Percentiles rank a stretch among this genome's conserved stretches.
These are phyloP conservation scores for Termitomyces sp. DNA, from an alignment of 768 basidiomycete species.

Conservation along the genomic window DNA sequence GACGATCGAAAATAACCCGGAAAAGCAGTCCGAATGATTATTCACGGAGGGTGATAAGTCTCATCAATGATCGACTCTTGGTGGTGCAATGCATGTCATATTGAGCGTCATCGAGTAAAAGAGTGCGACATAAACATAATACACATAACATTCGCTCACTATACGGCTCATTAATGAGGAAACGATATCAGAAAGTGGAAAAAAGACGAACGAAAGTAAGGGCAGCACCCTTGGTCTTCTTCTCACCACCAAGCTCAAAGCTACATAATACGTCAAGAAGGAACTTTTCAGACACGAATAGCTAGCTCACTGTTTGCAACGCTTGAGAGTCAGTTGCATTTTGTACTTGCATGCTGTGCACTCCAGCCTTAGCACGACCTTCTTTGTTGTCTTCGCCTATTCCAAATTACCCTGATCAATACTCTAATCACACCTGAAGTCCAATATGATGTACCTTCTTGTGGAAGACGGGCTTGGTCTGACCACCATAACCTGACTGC, in stretches of 20 bases:
- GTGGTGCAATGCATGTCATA: slow-evolving; percentile 20
- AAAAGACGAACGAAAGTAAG: slow-evolving; percentile 79
- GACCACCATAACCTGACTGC: slow-evolving; percentile 98
- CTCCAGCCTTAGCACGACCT: slow-evolving; percentile 96
- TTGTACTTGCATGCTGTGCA: slow-evolving; percentile 99
- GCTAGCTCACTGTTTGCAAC: slow-evolving; percentile 91
- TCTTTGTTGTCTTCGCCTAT: slow-evolving; percentile 98
- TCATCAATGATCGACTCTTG: not conserved
- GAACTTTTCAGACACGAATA: not conserved
- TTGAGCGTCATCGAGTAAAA: slow-evolving; percentile 16
- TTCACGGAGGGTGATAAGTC: not conserved
- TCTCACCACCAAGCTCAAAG: slow-evolving; percentile 99
- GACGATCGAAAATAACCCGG: no score
- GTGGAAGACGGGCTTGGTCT: slow-evolving; percentile 99
- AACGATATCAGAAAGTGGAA: not conserved
- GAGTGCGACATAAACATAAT: slow-evolving; percentile 19
- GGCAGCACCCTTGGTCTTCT: slow-evolving; percentile 98
- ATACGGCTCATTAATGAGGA: not conserved
- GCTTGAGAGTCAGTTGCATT: slow-evolving; percentile 94
- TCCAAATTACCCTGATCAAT: not conserved
- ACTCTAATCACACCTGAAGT: not conserved
- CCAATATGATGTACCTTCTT: slow-evolving; percentile 71
- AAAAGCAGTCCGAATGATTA: not conserved
- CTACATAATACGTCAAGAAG: slow-evolving; percentile 32
- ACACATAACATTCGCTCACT: slow-evolving; percentile 20